Evolutionary conservation across 495 filamentous ascomycete genomes (phyloP), one percentile per base, ranked within the genome.

Genomic region (Podospora sp.): DNA sequence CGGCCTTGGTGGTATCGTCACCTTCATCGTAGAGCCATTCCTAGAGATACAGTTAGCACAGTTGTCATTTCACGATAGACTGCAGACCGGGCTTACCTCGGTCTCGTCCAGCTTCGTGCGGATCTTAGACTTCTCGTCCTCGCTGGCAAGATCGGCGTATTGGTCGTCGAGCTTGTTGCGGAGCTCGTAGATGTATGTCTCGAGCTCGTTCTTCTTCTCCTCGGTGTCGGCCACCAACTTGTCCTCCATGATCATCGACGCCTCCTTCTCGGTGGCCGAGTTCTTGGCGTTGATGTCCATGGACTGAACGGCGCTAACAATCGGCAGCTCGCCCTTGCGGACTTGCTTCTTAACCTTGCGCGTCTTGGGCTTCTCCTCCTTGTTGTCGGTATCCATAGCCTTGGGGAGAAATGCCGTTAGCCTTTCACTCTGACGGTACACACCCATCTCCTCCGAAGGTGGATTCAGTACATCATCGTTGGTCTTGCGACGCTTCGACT

Each of bases 311-410:
- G 88, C 92, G 67, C 90, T 82, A 59, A 90, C 87, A 70, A 99
- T 90, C 55, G 95, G 93, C 60, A 99, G 86, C 68, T 98, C 96
- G 70, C 95, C 95, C 85, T 97, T 98, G 78, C 96, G 92, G 65
- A 97, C 90, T 82, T 98, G 96, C 87, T 98, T 99, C 92, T 97
- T 98, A 74, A 99, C 91, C 83, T 97, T 98, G 70, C 94, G 88
- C 62, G 88, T 97, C 91, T 97, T 97, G 73, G 92, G 92, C 79
- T 92, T 92, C 33, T 92, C 91, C 24, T 86, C 86, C 66, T 87
- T 88, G 68, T 94, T 91, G 65, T 75, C 74, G 63, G 93, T 96
- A 49, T 97, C 95, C 94, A 97, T 97, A 58, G 93, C 89, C 94
- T 97, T 81, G 57, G 63, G 40, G 25, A 29, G 60, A 50, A 35